Evolutionary conservation across 768 basidiomycete genomes (phyloP).

Genomic region (Podaxis sp.): DNA sequence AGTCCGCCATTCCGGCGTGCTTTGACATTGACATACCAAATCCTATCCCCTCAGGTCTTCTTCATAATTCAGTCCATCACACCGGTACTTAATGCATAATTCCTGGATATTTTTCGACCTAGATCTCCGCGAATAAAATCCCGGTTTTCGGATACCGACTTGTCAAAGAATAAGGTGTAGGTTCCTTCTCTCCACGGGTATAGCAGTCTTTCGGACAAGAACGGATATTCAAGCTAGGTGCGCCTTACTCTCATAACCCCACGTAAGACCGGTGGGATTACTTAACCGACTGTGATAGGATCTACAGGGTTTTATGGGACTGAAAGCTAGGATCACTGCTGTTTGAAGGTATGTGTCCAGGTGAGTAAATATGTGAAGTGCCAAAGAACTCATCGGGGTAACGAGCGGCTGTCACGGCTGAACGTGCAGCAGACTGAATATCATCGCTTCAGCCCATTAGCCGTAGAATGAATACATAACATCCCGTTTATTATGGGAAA

Average conservation of each 20-base stretch:
- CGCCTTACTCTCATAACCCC: neutral
- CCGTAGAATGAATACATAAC: neutral
- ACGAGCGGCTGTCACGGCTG: no score
- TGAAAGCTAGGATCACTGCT: neutral
- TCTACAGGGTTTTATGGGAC: neutral
- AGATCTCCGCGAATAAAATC: neutral
- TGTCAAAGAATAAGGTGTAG: neutral
- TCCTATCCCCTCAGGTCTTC: neutral
- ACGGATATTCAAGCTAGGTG: neutral
- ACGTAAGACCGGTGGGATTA: neutral
- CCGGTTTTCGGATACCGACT: neutral
- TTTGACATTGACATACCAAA: neutral
- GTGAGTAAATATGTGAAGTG: neutral
- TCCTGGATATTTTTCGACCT: neutral
- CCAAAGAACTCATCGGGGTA: neutral
- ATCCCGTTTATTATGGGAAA: neutral
- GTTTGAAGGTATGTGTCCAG: neutral
- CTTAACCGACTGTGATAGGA: neutral
- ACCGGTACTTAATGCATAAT: neutral
- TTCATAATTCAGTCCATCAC: neutral
- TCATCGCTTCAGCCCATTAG: constrained; percentile 1
- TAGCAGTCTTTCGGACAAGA: no score
- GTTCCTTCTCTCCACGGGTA: neutral
- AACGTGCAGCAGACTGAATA: neutral
- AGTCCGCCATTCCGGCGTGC: neutral